Percentiles rank a stretch among this genome's conserved stretches.
Conservation (phyloP, 805 yeast genomes). For the Kodamaea hsintzibuensis region DNA sequence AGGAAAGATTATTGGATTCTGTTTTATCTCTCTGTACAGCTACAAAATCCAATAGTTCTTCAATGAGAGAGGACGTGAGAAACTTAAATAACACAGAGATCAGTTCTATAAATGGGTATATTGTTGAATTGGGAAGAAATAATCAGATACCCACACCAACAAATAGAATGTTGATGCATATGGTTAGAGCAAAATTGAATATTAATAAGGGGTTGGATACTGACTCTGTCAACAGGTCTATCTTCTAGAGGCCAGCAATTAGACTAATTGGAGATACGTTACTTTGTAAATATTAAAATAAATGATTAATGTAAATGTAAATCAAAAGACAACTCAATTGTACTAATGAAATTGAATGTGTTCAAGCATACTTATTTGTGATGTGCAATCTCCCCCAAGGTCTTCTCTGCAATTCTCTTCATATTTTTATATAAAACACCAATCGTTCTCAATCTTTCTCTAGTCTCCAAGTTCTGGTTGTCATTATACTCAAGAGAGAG, state of each 20-base stretch:
- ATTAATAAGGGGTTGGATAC: slow-evolving; percentile 32
- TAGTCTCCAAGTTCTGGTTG: slow-evolving; percentile 16
- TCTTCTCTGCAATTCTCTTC: slow-evolving; percentile 22
- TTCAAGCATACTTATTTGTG: no score
- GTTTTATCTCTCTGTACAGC: slow-evolving; percentile 30
- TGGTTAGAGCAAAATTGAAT: slow-evolving; percentile 44
- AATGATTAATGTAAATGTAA: neutral
- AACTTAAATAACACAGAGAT: slow-evolving; percentile 67
- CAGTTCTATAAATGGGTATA: slow-evolving; percentile 80
- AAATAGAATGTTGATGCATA: slow-evolving; percentile 45
- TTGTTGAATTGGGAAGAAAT: slow-evolving; percentile 55
- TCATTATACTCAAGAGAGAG: slow-evolving; percentile 18
- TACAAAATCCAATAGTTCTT: slow-evolving; percentile 61
- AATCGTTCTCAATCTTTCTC: slow-evolving; percentile 20
- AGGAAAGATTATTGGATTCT: slow-evolving; percentile 34
- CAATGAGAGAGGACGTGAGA: slow-evolving; percentile 70
- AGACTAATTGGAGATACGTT: neutral
- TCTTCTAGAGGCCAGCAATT: neutral
- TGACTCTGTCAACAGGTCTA: slow-evolving; percentile 4
- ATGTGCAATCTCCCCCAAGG: neutral
- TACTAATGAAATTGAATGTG: no score
- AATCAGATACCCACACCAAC: slow-evolving; percentile 45
- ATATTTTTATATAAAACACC: slow-evolving; percentile 28
- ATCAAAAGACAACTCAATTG: neutral
- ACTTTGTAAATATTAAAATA: neutral